Base-by-base conservation (phyloP, 108 stramenopile species). In the Nitzschia sp. region DNA sequence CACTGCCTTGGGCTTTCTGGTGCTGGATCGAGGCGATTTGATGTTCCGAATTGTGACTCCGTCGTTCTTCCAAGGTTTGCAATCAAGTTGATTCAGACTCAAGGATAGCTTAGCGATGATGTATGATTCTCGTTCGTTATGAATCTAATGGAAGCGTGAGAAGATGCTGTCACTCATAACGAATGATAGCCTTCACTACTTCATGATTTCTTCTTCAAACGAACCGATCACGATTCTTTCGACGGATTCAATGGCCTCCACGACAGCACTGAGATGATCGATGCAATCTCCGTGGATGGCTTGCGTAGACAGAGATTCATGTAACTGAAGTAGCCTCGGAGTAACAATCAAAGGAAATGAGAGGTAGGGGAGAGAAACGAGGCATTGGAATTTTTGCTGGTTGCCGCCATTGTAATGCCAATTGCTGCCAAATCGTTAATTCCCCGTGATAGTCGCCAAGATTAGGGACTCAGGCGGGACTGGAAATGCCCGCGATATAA, bases 91-190 rank as follows among this genome's bases (percentile, higher is more conserved):
- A 1, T 45, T 71, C 51, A 94, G 28, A 35, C 93, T 64, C 28
- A 75, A 68, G 34, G 83, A 71, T 46, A 89, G 59, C 1, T 60
- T 54, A 27, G 63, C 56, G 47, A 78, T 79, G 66, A 76, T 79
- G 65, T 88, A 79, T 59, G 91, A 89, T 70, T 94, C 90, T 56
- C 79, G 75, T 72, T 94, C 90, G 64, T 82, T 87, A 3, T 90
- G 86, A 33, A 74, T 48, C 80, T 84, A 55, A 58, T 47, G 25
- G 21, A 24, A 25, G 31, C 51, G 64, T 42, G 47, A 15, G 5
- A 64, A 60, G 15, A n/a, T 9, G 13, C 38, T 9, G 38, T 42
- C 6, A 13, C 13, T 6, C 38, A 42, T 42, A 42, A 9, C 6
- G 24, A 19, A 13, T 1, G 26, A 42, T 23, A 1, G 26, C 26